These are phyloP conservation scores for Epicoccum nigrum DNA, from an alignment of 2,329 filamentous ascomycete species.

Conservation along the genomic window DNA sequence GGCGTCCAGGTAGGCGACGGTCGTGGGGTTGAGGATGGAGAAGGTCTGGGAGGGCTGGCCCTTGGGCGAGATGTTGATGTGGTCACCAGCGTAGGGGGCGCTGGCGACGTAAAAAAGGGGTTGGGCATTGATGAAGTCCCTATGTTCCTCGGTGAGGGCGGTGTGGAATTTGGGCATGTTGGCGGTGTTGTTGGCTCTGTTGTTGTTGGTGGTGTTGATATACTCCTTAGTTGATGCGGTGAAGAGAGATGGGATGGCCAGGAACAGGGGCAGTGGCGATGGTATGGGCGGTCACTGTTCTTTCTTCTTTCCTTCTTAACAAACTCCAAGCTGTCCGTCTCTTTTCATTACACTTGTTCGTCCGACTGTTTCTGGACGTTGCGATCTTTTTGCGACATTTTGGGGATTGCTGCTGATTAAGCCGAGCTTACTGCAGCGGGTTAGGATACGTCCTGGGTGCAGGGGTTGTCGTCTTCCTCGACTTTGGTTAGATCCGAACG, in stretches of 20 bases:
- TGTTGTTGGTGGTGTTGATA: not conserved
- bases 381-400: constrained; percentile 11
- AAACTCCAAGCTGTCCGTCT: not conserved
- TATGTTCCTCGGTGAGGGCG: constrained; percentile 61
- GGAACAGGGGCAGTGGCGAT: not conserved
- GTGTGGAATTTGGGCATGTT: constrained; percentile 66
- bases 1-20: constrained; percentile 73
- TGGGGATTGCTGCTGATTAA: constrained; percentile 15
- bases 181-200: not conserved
- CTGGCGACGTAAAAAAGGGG: constrained; percentile 78
- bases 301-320: too few relatives aligned
- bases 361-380: not conserved
- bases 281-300: not conserved
- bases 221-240: not conserved
- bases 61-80: constrained; percentile 80
- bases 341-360: not conserved
- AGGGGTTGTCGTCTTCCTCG: not conserved
- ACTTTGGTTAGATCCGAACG: too few relatives aligned
- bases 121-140: constrained; percentile 69
- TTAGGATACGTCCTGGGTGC: constrained; percentile 1
- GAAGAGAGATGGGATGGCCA: not conserved
- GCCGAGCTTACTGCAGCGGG: constrained; percentile 13
- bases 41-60: constrained; percentile 69
- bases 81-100: constrained; percentile 68
- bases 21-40: constrained; percentile 63